Conservation (phyloP, 768 basidiomycete genomes). For the Leccinellum luteum region DNA sequence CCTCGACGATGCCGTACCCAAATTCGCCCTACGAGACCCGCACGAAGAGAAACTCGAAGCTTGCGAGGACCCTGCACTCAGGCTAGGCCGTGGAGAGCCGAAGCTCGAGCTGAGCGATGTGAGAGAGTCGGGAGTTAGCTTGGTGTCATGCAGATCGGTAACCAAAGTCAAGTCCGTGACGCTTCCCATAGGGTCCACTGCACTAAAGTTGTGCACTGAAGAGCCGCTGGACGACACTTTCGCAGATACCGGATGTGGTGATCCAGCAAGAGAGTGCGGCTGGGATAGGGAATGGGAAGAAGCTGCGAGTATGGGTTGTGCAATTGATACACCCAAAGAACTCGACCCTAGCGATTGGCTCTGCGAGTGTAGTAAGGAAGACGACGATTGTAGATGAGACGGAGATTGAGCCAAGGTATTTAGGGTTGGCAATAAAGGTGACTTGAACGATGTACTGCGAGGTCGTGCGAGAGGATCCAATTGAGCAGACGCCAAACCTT, state of each 20-base stretch:
- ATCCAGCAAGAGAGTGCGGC: conserved; percentile 30
- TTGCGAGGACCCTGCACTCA: conserved; percentile 31
- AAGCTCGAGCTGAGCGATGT: conserved; percentile 25
- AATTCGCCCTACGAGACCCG: conserved; percentile 23
- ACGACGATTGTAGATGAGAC: conserved; percentile 16
- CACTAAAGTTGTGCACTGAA: conserved; percentile 17
- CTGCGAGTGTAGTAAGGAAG: conserved; percentile 18
- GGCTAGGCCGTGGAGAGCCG: conserved; percentile 24
- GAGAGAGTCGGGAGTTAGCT: conserved; percentile 25
- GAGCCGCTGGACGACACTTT: conserved; percentile 23
- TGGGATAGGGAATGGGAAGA: conserved; percentile 23
- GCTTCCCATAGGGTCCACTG: conserved; percentile 8
- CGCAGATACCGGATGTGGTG: conserved; percentile 24
- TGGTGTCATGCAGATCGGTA: conserved; percentile 25
- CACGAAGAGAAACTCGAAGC: conserved; percentile 24
- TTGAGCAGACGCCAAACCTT: conserved; percentile 25
- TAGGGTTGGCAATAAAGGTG: conserved; percentile 20
- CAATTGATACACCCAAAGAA: conserved; percentile 16
- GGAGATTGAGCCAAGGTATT: conserved; percentile 19
- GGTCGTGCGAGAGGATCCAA: conserved; percentile 28
- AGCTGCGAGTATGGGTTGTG: conserved; percentile 22
- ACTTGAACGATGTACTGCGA: conserved; percentile 25
- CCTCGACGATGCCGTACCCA: conserved; percentile 19
- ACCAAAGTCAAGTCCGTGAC: conserved; percentile 23
- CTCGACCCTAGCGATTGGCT: conserved; percentile 13